phyloP scores from a whole-genome alignment of 768 basidiomycete species.

The Thelephora ganbajun region DNA sequence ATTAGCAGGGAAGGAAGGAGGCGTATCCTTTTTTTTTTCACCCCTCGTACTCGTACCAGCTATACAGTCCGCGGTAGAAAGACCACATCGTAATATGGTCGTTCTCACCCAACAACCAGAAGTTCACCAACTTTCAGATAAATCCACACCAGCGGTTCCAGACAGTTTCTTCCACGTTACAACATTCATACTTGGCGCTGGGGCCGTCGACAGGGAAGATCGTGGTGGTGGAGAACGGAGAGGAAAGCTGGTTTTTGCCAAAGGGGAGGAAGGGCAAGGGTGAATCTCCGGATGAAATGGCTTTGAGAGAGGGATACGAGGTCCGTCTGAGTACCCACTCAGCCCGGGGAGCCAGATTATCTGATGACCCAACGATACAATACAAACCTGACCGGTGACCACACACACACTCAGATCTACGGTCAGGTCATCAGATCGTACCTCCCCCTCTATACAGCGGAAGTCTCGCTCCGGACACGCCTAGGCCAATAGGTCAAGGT shows the following conservation, averaged over 20 bases:
- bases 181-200: conserved; percentile 46
- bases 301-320: conserved; percentile 52
- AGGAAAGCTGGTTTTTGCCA: conserved; percentile 38
- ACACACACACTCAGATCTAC: no score
- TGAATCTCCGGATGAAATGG: conserved; percentile 44
- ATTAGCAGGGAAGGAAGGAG: no score
- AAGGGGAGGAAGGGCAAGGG: conserved; percentile 53
- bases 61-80: no score
- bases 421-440: conserved; percentile 33
- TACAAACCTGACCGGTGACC: conserved; percentile 10
- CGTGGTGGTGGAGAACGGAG: conserved; percentile 24
- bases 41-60: no score
- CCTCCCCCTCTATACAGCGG: conserved; percentile 31
- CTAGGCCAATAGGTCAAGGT: conserved; percentile 13
- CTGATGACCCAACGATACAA: background rate
- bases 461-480: conserved; percentile 23
- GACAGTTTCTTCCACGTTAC: conserved; percentile 30
- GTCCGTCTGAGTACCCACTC: conserved; percentile 11
- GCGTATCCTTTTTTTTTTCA: no score
- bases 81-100: no score
- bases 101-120: background rate
- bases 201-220: conserved; percentile 39
- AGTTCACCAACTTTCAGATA: conserved; percentile 17
- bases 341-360: background rate
- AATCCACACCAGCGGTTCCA: conserved; percentile 28